A percentile compares a stretch with the other conserved stretches of the same genome.
Evolutionary conservation across 2,329 filamentous ascomycete species (phyloP).

Genomic region (Pestalotiopsis sp.): DNA sequence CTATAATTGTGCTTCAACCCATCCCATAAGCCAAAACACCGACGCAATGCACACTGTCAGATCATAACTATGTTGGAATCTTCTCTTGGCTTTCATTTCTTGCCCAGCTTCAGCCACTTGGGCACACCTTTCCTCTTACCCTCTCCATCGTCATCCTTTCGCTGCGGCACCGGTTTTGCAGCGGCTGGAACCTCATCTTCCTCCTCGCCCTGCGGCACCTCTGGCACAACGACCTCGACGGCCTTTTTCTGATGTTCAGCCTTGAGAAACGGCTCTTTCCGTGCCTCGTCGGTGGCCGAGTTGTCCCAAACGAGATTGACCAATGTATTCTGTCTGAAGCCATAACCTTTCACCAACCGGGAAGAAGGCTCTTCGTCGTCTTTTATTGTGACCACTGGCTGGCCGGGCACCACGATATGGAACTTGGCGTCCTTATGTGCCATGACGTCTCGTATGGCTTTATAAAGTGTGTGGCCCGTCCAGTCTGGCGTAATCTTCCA

Average conservation of each 20-base stretch:
- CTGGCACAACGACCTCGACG: slow-evolving; percentile 66
- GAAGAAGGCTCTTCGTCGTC: slow-evolving; percentile 44
- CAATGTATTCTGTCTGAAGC: slow-evolving; percentile 70
- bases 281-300: slow-evolving; percentile 56
- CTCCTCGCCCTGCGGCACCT: slow-evolving; percentile 44
- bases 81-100: not conserved
- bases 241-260: slow-evolving; percentile 61
- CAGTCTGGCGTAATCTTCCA: slow-evolving; percentile 70
- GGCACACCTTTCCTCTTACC: slow-evolving; percentile 8
- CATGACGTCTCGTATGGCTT: slow-evolving; percentile 74
- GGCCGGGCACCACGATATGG: slow-evolving; percentile 66
- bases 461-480: slow-evolving; percentile 73
- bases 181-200: slow-evolving; percentile 40
- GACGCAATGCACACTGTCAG: not conserved
- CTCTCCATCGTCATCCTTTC: slow-evolving; percentile 36
- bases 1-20: not conserved
- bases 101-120: slow-evolving; percentile 13
- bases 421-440: slow-evolving; percentile 68
- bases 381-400: slow-evolving; percentile 46
- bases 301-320: slow-evolving; percentile 78
- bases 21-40: not conserved
- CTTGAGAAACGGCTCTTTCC: slow-evolving; percentile 63
- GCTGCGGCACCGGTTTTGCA: slow-evolving; percentile 24
- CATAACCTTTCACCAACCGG: slow-evolving; percentile 72
- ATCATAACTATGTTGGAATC: not conserved